phyloP scores from a whole-genome alignment of 2,329 filamentous ascomycete genomes.

The Fusarium floridanum region DNA sequence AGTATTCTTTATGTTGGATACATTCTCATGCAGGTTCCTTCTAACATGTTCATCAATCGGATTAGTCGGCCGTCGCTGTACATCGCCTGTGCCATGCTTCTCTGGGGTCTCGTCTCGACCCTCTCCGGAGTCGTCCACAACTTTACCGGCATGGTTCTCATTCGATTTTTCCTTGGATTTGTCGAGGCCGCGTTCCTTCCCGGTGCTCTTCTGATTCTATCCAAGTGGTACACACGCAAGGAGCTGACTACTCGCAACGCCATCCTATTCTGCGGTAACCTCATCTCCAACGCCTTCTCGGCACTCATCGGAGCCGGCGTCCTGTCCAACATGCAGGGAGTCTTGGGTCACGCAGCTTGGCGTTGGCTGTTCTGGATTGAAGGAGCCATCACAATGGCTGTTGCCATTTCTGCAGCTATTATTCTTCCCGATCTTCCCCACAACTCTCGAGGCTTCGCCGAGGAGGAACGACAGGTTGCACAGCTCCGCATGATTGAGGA shows the following conservation, averaged over 20 bases:
- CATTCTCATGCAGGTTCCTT: constrained; percentile 73
- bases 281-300: constrained; percentile 71
- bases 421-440: constrained; percentile 68
- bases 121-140: constrained; percentile 65
- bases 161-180: constrained; percentile 72
- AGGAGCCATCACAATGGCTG: constrained; percentile 63
- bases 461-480: constrained; percentile 68
- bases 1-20: constrained; percentile 77
- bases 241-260: constrained; percentile 68
- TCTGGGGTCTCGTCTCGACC: constrained; percentile 73
- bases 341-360: constrained; percentile 68
- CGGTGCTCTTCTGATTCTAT: constrained; percentile 72
- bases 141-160: constrained; percentile 67
- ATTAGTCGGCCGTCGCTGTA: constrained; percentile 66
- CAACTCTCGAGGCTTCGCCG: constrained; percentile 69
- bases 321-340: constrained; percentile 68
- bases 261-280: constrained; percentile 70
- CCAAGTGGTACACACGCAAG: constrained; percentile 75
- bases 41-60: constrained; percentile 69
- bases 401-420: constrained; percentile 61
- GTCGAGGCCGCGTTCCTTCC: constrained; percentile 75
- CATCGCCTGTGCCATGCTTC: constrained; percentile 64
- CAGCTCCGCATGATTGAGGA: constrained; percentile 69
- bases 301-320: constrained; percentile 71
- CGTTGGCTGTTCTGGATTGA: constrained; percentile 73